phyloP scores from a whole-genome alignment of 805 yeast species.

The Cyberlindnera americana region DNA sequence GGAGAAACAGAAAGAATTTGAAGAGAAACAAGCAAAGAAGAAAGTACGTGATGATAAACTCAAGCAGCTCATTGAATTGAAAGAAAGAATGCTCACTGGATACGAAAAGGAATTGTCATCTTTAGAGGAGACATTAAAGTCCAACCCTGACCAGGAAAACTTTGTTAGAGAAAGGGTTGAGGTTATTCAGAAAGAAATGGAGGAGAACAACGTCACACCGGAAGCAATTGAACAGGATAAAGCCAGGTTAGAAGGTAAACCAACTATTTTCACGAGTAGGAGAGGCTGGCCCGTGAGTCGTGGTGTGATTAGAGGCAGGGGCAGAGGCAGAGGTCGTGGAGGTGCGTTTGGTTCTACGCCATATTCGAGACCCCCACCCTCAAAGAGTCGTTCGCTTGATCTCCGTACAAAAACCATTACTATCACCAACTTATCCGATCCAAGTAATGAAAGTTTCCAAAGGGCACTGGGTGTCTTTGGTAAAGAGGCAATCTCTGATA shows the following conservation, averaged over 20 bases:
- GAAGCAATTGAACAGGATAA: slow-evolving; percentile 21
- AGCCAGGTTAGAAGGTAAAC: slow-evolving; percentile 17
- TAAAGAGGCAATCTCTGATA: slow-evolving; percentile 11
- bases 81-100: slow-evolving; percentile 32
- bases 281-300: slow-evolving; percentile 11
- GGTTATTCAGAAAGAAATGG: slow-evolving; percentile 20
- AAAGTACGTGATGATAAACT: slow-evolving; percentile 32
- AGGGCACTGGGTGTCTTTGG: slow-evolving; percentile 16
- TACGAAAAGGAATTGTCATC: slow-evolving; percentile 30
- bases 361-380: slow-evolving; percentile 15
- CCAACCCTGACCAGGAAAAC: slow-evolving; percentile 18
- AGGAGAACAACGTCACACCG: slow-evolving; percentile 20
- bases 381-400: slow-evolving; percentile 17
- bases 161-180: slow-evolving; percentile 13
- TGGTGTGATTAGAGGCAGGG: slow-evolving; percentile 17
- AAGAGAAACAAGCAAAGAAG: slow-evolving; percentile 34
- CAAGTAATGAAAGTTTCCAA: slow-evolving; percentile 15
- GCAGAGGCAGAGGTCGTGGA: slow-evolving; percentile 13
- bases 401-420: slow-evolving; percentile 24
- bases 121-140: slow-evolving; percentile 15
- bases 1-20: slow-evolving; percentile 39
- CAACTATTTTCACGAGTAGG: slow-evolving; percentile 8
- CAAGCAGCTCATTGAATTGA: slow-evolving; percentile 31
- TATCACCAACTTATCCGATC: slow-evolving; percentile 17
- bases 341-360: slow-evolving; percentile 9